A percentile compares a stretch with the other conserved stretches of the same genome.
phyloP scores from a whole-genome alignment of 371 early-diverging fungal species.

The Vairimorpha necatrix region DNA sequence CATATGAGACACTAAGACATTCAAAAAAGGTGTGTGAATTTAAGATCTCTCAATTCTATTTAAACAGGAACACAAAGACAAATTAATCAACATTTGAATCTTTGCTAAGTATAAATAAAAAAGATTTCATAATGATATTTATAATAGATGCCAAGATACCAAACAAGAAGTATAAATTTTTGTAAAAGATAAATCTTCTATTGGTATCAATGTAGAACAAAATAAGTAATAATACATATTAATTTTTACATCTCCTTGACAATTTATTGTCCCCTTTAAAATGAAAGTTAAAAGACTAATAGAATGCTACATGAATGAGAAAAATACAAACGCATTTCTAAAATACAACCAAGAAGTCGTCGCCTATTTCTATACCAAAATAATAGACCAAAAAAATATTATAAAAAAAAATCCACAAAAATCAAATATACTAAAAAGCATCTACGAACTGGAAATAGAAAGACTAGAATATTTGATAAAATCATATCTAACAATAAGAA shows the following conservation, averaged over 20 bases:
- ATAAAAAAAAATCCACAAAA: neutral
- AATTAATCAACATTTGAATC: too few relatives aligned
- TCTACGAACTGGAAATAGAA: constrained; percentile 55
- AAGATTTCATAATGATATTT: too few relatives aligned
- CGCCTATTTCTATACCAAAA: constrained; percentile 10
- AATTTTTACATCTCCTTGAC: too few relatives aligned
- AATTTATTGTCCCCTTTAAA: neutral
- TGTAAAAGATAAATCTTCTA: too few relatives aligned
- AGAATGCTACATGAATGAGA: constrained; percentile 55
- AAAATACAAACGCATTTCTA: constrained; percentile 40
- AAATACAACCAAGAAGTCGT: constrained; percentile 37
- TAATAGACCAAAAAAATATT: constrained; percentile 16
- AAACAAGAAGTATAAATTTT: too few relatives aligned
- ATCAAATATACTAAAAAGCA: constrained; percentile 9
- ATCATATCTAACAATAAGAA: constrained; percentile 43
- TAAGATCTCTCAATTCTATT: neutral
- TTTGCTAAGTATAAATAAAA: too few relatives aligned
- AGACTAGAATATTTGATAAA: constrained; percentile 54
- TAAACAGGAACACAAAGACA: neutral
- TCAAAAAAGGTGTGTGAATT: too few relatives aligned
- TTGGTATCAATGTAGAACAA: too few relatives aligned
- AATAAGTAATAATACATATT: too few relatives aligned
- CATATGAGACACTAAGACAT: too few relatives aligned
- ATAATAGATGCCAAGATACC: too few relatives aligned
- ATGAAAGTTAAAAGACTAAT: constrained; percentile 30